phyloP scores from a whole-genome alignment of 345 rosid species.

The Cardamine occulta region DNA sequence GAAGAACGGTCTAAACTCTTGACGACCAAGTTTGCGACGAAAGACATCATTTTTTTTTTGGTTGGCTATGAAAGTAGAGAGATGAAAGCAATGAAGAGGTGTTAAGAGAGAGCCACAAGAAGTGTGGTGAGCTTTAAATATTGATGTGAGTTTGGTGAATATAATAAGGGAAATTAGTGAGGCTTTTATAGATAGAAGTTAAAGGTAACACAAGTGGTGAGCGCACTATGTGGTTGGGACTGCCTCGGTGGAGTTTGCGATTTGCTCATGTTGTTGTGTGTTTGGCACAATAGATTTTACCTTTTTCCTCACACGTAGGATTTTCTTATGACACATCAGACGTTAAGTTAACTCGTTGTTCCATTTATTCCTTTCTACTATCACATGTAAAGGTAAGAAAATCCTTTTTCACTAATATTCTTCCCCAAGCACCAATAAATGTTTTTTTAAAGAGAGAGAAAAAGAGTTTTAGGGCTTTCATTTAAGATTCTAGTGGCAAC shows the following conservation, averaged over 20 bases:
- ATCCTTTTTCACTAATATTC: background rate
- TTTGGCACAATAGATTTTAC: constrained; percentile 21
- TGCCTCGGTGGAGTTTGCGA: constrained; percentile 19
- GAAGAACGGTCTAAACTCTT: constrained; percentile 4
- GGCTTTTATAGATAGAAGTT: constrained; percentile 28
- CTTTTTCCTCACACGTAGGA: constrained; percentile 33
- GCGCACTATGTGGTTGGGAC: constrained; percentile 11
- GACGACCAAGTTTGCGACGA: background rate
- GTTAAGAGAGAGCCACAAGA: constrained; percentile 8
- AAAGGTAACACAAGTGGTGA: constrained; percentile 22
- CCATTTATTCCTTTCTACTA: constrained; percentile 19
- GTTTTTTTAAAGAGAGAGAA: too few relatives aligned
- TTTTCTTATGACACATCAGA: constrained; percentile 39
- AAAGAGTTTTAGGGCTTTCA: background rate
- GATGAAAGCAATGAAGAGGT: background rate
- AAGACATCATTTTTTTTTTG: background rate
- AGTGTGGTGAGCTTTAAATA: background rate
- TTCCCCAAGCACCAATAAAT: background rate
- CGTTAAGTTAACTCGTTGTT: background rate
- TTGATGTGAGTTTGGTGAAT: constrained; percentile 32
- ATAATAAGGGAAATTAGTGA: background rate
- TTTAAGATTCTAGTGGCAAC: background rate
- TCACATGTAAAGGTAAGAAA: constrained; percentile 31
- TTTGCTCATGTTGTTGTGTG: constrained; percentile 37
- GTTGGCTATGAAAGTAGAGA: background rate